These are phyloP conservation scores for Boletus reticulatus DNA, from an alignment of 768 basidiomycete species.

Conservation along the genomic window DNA sequence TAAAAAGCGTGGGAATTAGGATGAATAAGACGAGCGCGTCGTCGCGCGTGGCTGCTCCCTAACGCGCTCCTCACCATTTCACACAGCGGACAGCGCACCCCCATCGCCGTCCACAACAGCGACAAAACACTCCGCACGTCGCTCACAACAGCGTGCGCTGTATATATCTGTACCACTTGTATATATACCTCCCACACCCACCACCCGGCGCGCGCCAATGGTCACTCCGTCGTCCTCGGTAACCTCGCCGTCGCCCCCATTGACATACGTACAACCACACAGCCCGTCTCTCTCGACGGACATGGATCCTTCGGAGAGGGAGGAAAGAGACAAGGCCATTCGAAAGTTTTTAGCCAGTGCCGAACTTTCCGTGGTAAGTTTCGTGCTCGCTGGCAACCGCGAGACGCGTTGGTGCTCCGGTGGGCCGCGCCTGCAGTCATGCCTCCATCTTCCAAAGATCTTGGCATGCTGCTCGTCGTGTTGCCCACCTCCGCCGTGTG, in stretches of 20 bases:
- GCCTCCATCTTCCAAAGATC: conserved; percentile 2
- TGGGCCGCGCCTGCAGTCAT: conserved; percentile 21
- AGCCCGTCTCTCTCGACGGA: conserved; percentile 41
- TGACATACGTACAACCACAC: conserved; percentile 54
- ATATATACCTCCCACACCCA: conserved; percentile 9
- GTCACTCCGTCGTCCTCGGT: conserved; percentile 78
- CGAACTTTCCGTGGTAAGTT: conserved; percentile 75
- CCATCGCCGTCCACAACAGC: conserved; percentile 32
- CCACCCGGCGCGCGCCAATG: conserved; percentile 46
- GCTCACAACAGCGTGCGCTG: conserved; percentile 9
- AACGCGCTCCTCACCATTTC: conserved; percentile 38
- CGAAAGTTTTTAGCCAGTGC: conserved; percentile 78
- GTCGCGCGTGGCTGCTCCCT: conserved; percentile 36
- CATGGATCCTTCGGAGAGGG: conserved; percentile 44
- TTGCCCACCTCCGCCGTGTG: neutral
- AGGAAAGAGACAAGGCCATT: conserved; percentile 64
- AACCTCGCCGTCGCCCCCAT: conserved; percentile 78
- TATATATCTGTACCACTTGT: conserved; percentile 17
- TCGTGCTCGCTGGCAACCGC: conserved; percentile 25
- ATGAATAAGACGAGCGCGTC: conserved; percentile 39
- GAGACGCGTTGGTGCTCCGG: conserved; percentile 47
- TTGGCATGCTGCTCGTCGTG: conserved; percentile 1
- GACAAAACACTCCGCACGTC: conserved; percentile 20
- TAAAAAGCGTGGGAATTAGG: conserved; percentile 32
- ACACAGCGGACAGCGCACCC: conserved; percentile 37